Conservation (phyloP, 1,139 yeast species). For the Hansenula sp. region DNA sequence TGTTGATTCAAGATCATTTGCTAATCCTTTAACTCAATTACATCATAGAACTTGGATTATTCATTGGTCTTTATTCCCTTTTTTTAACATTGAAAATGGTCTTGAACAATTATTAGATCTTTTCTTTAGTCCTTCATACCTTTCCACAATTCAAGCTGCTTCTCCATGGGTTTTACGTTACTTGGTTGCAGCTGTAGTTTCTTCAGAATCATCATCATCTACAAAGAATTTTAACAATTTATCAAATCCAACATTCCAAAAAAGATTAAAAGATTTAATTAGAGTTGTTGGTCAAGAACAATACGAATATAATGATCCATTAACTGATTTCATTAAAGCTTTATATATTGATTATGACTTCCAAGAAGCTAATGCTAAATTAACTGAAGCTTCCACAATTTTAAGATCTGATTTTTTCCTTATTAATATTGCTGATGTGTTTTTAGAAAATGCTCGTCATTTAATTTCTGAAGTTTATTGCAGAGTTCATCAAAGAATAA, state of each 20-base stretch:
- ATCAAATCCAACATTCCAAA: constrained; percentile 34
- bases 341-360: constrained; percentile 54
- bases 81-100: constrained; percentile 44
- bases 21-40: constrained; percentile 51
- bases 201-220: constrained; percentile 25
- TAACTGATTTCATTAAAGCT: constrained; percentile 49
- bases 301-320: constrained; percentile 59
- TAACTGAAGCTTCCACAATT: constrained; percentile 40
- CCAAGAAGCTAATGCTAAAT: constrained; percentile 42
- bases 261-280: constrained; percentile 51
- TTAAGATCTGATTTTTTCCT: constrained; percentile 53
- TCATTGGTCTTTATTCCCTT: constrained; percentile 62
- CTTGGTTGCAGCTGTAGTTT: constrained; percentile 52
- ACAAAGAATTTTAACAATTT: constrained; percentile 25
- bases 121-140: constrained; percentile 51
- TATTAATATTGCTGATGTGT: constrained; percentile 35
- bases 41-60: constrained; percentile 61
- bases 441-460: constrained; percentile 43
- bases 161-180: constrained; percentile 66
- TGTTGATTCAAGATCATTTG: constrained; percentile 47
- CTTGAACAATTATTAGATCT: constrained; percentile 47
- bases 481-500: constrained; percentile 47
- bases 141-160: constrained; percentile 61
- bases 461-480: constrained; percentile 48
- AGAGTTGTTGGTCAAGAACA: constrained; percentile 53